These are phyloP conservation scores for Pestalotiopsis sp. DNA, from an alignment of 2,329 filamentous ascomycete genomes.

Conservation along the genomic window DNA sequence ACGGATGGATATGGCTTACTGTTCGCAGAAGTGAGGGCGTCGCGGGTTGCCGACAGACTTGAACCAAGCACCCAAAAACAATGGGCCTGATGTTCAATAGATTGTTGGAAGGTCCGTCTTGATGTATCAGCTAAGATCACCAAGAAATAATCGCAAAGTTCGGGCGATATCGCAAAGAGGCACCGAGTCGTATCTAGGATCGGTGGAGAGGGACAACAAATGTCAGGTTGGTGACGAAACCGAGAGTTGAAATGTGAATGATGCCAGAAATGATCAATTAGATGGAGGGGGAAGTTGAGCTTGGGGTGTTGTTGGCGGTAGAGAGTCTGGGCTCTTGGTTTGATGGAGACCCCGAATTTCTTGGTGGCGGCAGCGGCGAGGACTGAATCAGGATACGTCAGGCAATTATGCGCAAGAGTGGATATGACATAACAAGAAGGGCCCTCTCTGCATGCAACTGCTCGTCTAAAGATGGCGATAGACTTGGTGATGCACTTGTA, in stretches of 20 bases:
- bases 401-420: slow-evolving; percentile 9
- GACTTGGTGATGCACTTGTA: neutral
- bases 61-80: neutral
- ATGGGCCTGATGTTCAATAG: neutral
- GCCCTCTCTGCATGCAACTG: neutral
- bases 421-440: slow-evolving; percentile 14
- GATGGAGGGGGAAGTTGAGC: slow-evolving; percentile 8
- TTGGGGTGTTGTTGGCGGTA: slow-evolving; percentile 9
- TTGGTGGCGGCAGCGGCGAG: slow-evolving; percentile 12
- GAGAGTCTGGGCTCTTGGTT: slow-evolving; percentile 6
- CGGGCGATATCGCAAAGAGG: neutral
- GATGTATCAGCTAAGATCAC: slow-evolving; percentile 17
- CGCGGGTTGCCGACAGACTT: neutral
- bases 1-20: slow-evolving; percentile 1
- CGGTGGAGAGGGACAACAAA: neutral
- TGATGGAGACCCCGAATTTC: slow-evolving; percentile 11
- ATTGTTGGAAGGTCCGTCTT: neutral
- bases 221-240: neutral
- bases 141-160: slow-evolving; percentile 1
- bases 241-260: neutral
- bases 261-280: slow-evolving; percentile 8
- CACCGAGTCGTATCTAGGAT: neutral
- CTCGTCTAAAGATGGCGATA: neutral
- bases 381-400: slow-evolving; percentile 16
- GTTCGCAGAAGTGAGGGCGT: slow-evolving; percentile 2